Base-by-base conservation (phyloP, 2,329 filamentous ascomycete genomes). In the Colletotrichum sansevieriae region DNA sequence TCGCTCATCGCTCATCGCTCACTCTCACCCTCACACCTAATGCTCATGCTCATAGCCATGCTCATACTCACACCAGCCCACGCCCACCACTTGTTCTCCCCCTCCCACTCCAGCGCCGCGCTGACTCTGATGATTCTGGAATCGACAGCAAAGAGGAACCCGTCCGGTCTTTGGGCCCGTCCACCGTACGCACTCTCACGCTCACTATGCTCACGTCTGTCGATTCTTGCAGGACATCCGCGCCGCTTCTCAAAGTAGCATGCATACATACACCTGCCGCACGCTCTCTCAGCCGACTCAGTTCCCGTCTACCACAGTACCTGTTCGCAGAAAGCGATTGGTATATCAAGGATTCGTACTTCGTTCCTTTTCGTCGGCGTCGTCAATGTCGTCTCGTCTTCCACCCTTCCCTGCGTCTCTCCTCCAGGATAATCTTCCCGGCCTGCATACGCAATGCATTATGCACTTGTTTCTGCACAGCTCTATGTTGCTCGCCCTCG, bases 81-180 rank as follows among this genome's bases (percentile, higher is more conserved):
- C 2, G 22, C 20, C 35, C 10, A 2, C 3, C 33, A 20, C 33
- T 12, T n/a, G 49, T 33, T 37, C 22, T 11, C 49, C 33, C 33
- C 29, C 49, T 12, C 49, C 33, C 22, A 15, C 49, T 12, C 49
- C 25, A 4, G n/a, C 15, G 15, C 29, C n/a, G 33, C 49, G 25
- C 57, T 51, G 57, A 60, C 44, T 25, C 57, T 60, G 55, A 11
- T 49, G 55, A 11, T 44, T 33, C 43, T 60, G 57, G 41, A 44
- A 51, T 33, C 33, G 57, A 60, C 29, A 29, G 9, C 29, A 8
- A 25, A 18, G 13, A 44, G 22, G 57, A 60, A 33, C 41, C 56
- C 18, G 56, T 47, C 41, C 25, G 56, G 22, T 46, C 15, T 46
- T 43, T 43, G 29, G 43, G 29, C 18, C 9, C 25, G 18, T 39